Evolutionary conservation across 495 filamentous ascomycete genomes (phyloP).

Genomic region (Chaetomidium leptoderma): DNA sequence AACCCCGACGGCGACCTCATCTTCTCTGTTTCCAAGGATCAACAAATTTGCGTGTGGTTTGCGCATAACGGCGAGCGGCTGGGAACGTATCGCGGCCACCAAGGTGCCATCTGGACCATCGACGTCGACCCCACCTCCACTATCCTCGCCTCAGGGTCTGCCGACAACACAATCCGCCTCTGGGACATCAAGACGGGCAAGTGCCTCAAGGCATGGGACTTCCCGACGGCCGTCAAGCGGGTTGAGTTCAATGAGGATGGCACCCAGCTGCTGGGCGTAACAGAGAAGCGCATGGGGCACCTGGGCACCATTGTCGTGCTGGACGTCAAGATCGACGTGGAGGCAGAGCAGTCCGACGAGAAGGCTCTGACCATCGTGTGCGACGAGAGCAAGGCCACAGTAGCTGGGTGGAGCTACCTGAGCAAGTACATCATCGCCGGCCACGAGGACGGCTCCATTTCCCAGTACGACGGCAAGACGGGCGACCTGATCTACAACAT

Average conservation of each 20-base stretch:
- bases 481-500: conserved; percentile 77
- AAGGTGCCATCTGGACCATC: conserved; percentile 97
- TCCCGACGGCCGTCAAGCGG: conserved; percentile 90
- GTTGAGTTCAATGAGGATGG: conserved; percentile 96
- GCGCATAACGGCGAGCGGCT: conserved; percentile 91
- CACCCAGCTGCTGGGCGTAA: conserved; percentile 80
- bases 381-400: conserved; percentile 90
- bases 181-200: conserved; percentile 96
- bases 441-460: conserved; percentile 91
- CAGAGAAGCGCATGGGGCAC: conserved; percentile 95
- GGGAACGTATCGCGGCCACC: conserved; percentile 93
- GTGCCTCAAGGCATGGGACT: conserved; percentile 93
- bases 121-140: conserved; percentile 93
- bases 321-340: conserved; percentile 73
- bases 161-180: conserved; percentile 95
- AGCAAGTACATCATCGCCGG: conserved; percentile 93
- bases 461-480: conserved; percentile 91
- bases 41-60: conserved; percentile 92
- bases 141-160: conserved; percentile 88
- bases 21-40: conserved; percentile 97
- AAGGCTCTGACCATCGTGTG: conserved; percentile 79
- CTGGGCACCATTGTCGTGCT: conserved; percentile 88
- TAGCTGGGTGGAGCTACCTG: conserved; percentile 91
- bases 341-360: conserved; percentile 80
- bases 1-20: conserved; percentile 95